Conservation (phyloP, 352 stramenopile genomes). For the Globisporangium alternatum region DNA sequence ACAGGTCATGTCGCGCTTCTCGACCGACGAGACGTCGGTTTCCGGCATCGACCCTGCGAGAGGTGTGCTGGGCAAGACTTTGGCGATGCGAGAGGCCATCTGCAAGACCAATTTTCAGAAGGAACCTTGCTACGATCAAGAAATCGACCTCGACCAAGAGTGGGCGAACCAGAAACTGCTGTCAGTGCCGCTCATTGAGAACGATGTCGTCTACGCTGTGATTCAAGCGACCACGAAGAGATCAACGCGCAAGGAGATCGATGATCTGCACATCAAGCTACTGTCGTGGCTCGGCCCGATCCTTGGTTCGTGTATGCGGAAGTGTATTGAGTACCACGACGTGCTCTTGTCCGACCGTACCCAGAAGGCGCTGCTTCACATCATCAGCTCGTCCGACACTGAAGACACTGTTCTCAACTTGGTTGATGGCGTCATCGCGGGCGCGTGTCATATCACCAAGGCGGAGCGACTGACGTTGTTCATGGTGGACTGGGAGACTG, state of each 20-base stretch:
- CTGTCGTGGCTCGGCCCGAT: constrained; percentile 80
- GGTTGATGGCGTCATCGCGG: constrained; percentile 80
- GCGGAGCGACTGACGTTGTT: constrained; percentile 74
- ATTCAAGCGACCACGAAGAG: constrained; percentile 61
- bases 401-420: constrained; percentile 84
- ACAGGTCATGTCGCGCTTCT: constrained; percentile 75
- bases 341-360: constrained; percentile 79
- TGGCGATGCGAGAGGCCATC: constrained; percentile 30
- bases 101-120: constrained; percentile 45
- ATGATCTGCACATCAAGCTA: constrained; percentile 68
- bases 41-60: constrained; percentile 46
- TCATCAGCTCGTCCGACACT: constrained; percentile 80
- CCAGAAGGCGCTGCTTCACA: constrained; percentile 81
- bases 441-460: constrained; percentile 79
- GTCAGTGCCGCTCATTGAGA: constrained; percentile 69
- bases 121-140: constrained; percentile 49
- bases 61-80: constrained; percentile 50
- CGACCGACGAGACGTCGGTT: constrained; percentile 39
- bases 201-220: constrained; percentile 75
- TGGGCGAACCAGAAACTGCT: constrained; percentile 62
- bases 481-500: constrained; percentile 82
- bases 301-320: constrained; percentile 79
- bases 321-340: constrained; percentile 86
- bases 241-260: constrained; percentile 34
- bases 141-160: constrained; percentile 64